Conservation (phyloP, 345 rosid species). For the Brassica carinata region DNA sequence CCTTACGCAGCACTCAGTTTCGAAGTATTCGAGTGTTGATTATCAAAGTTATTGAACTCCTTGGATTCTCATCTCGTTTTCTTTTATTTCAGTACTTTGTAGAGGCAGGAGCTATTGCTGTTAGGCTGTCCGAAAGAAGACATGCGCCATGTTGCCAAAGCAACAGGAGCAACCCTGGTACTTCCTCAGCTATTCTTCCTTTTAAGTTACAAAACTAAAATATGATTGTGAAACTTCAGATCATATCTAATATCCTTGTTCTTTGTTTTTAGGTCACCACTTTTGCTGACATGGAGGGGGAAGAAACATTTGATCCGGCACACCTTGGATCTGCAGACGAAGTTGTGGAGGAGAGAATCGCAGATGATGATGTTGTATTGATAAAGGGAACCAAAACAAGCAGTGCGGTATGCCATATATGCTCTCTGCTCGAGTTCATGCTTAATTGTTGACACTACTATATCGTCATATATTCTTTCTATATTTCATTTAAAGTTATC, state of each 20-base stretch:
- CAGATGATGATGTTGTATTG: constrained; percentile 89
- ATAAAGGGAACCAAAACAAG: constrained; percentile 89
- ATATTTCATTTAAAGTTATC: neutral
- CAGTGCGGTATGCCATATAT: constrained; percentile 69
- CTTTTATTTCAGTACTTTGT: constrained; percentile 77
- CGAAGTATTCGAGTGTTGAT: neutral
- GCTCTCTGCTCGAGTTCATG: neutral
- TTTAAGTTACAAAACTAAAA: neutral
- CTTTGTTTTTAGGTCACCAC: constrained; percentile 74
- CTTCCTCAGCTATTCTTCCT: neutral
- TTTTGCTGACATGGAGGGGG: constrained; percentile 99
- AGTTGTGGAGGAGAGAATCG: constrained; percentile 90
- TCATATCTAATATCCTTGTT: neutral
- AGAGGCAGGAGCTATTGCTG: constrained; percentile 97
- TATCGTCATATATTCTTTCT: too few relatives aligned
- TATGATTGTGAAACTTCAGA: neutral
- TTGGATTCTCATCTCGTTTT: constrained; percentile 12
- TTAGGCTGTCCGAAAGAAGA: constrained; percentile 93
- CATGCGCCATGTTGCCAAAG: constrained; percentile 98
- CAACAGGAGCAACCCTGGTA: constrained; percentile 96
- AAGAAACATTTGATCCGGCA: constrained; percentile 90
- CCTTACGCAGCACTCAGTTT: neutral
- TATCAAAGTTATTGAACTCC: neutral
- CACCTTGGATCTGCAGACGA: constrained; percentile 83
- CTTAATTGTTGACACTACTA: neutral